Evolutionary conservation across 768 basidiomycete species (phyloP).

Genomic region (Macrolepiota fuliginosa): DNA sequence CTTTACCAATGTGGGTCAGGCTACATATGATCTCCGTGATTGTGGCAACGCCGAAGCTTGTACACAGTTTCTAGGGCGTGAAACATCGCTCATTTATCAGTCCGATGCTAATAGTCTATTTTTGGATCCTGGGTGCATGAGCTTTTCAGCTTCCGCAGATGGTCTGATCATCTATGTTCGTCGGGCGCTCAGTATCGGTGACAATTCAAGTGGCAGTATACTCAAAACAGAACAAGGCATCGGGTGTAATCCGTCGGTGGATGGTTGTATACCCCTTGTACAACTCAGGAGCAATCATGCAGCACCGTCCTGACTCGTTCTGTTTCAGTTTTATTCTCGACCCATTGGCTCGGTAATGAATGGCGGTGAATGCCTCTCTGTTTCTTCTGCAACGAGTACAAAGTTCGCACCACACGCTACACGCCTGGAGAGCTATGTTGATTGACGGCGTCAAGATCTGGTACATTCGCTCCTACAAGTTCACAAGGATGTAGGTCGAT

Average conservation of each 20-base stretch:
- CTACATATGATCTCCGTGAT: not conserved
- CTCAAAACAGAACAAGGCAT: slow-evolving; percentile 2
- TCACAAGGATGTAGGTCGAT: not conserved
- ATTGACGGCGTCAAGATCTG: not conserved
- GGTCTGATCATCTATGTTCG: not conserved
- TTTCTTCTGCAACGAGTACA: not conserved
- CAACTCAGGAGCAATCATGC: not conserved
- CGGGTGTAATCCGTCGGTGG: not conserved
- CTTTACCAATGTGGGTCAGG: not conserved
- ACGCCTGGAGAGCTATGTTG: not conserved
- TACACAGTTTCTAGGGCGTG: not conserved
- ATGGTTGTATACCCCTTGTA: not conserved
- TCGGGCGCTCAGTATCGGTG: not conserved
- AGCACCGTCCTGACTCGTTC: not conserved
- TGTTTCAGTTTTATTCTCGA: not conserved
- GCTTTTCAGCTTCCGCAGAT: not conserved
- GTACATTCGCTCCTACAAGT: not conserved
- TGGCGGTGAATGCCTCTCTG: not conserved
- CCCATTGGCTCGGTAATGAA: not conserved
- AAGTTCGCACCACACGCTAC: not conserved
- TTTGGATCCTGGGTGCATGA: not conserved
- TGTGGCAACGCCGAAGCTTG: not conserved
- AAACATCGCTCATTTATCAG: slow-evolving; percentile 5
- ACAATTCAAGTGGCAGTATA: not conserved
- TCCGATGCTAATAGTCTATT: slow-evolving; percentile 7